Conservation (phyloP, 805 yeast species). For the Komagataella ulmi region DNA sequence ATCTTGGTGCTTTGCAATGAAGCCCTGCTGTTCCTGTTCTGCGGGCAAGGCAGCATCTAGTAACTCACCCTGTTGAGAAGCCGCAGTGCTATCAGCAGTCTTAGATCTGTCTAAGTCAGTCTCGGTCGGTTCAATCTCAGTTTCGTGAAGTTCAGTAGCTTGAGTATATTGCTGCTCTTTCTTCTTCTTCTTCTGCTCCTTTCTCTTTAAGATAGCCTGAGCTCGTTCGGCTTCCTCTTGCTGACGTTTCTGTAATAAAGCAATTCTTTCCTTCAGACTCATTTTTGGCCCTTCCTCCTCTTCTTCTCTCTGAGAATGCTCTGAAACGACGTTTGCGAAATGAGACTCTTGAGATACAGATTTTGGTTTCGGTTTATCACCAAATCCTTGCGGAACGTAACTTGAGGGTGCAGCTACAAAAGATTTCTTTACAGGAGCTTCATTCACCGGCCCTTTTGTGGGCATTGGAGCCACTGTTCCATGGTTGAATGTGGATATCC, state of each 20-base stretch:
- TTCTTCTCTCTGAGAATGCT: slow-evolving; percentile 15
- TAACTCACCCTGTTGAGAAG: background rate
- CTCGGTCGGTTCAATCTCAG: background rate
- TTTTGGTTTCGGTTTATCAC: slow-evolving; percentile 5
- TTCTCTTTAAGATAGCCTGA: slow-evolving; percentile 1
- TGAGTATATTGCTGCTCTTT: background rate
- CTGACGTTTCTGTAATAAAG: slow-evolving; percentile 3
- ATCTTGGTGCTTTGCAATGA: background rate
- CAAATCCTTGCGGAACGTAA: slow-evolving; percentile 33
- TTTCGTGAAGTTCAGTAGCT: background rate
- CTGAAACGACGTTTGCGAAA: slow-evolving; percentile 9
- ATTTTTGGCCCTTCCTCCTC: slow-evolving; percentile 58
- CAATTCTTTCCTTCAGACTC: slow-evolving; percentile 74
- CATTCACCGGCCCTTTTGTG: slow-evolving; percentile 19
- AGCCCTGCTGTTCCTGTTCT: background rate
- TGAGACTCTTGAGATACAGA: slow-evolving; percentile 3
- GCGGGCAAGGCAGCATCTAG: background rate
- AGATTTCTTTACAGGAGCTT: slow-evolving; percentile 40
- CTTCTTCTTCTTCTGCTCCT: slow-evolving; percentile 3
- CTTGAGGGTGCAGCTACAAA: slow-evolving; percentile 43
- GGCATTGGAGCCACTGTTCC: slow-evolving; percentile 20
- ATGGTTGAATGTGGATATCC: slow-evolving; percentile 36
- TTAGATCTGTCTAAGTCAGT: background rate
- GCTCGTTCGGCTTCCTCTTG: slow-evolving; percentile 3
- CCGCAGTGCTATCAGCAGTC: background rate